Percentiles rank a stretch among this genome's conserved stretches.
These are phyloP conservation scores for Artomyces pyxidatus DNA, from an alignment of 768 basidiomycete species.

Conservation along the genomic window DNA sequence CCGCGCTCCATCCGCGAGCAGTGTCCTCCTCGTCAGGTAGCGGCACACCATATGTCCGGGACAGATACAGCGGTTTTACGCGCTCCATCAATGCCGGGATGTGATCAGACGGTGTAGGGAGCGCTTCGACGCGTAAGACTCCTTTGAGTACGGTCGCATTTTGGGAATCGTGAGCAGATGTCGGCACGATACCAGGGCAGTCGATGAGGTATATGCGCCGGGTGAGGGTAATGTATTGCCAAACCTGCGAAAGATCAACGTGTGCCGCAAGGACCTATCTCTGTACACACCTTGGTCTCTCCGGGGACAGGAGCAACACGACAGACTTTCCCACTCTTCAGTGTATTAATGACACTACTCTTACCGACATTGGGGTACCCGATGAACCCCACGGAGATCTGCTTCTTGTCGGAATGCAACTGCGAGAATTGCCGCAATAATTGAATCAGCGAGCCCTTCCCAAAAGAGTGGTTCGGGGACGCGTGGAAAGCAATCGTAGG, in stretches of 20 bases:
- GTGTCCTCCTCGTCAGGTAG: constrained; percentile 51
- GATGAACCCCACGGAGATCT: constrained; percentile 96
- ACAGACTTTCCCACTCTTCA: constrained; percentile 98
- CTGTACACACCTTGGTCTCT: constrained; percentile 78
- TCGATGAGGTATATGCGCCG: constrained; percentile 97
- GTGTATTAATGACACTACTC: constrained; percentile 94
- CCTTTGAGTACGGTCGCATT: constrained; percentile 93
- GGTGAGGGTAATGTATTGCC: constrained; percentile 99
- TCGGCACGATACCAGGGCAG: constrained; percentile 96
- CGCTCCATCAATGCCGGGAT: constrained; percentile 82
- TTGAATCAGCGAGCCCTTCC: constrained; percentile 97
- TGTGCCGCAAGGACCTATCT: too few relatives aligned
- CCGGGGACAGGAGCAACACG: constrained; percentile 94
- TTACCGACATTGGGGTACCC: constrained; percentile 99
- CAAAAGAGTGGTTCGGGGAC: constrained; percentile 97
- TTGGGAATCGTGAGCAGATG: constrained; percentile 84
- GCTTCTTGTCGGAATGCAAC: constrained; percentile 97
- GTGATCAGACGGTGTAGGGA: constrained; percentile 88
- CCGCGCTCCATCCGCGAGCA: constrained; percentile 54
- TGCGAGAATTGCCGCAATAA: constrained; percentile 94
- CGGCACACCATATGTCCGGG: constrained; percentile 71
- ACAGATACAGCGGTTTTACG: constrained; percentile 89
- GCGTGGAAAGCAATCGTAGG: constrained; percentile 99
- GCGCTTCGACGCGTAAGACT: constrained; percentile 91
- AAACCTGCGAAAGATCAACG: too few relatives aligned